Percentiles rank a stretch among this genome's conserved stretches.
phyloP scores from a whole-genome alignment of 179 eudicot genomes.

The Patellifolia procumbens region DNA sequence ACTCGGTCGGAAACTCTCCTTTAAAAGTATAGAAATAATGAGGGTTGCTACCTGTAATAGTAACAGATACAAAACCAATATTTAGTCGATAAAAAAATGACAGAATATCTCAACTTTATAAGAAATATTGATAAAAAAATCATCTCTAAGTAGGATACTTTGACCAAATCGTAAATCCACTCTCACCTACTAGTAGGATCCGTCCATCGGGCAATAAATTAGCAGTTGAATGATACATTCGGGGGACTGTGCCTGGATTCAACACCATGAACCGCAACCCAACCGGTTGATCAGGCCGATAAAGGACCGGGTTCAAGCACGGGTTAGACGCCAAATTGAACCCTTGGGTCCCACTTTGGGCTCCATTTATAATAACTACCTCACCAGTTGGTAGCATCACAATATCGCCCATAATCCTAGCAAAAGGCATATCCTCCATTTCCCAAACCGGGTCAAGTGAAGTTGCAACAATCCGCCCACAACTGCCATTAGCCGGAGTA shows the following conservation, averaged over 20 bases:
- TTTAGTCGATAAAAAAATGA: no score
- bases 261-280: slow-evolving; percentile 76
- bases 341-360: slow-evolving; percentile 81
- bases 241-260: slow-evolving; percentile 59
- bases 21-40: slow-evolving; percentile 63
- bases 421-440: slow-evolving; percentile 81
- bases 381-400: slow-evolving; percentile 86
- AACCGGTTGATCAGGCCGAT: slow-evolving; percentile 58
- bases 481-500: slow-evolving; percentile 60
- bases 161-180: no score
- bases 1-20: slow-evolving; percentile 61
- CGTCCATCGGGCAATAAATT: slow-evolving; percentile 85
- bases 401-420: slow-evolving; percentile 91
- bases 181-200: no score
- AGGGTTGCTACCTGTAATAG: slow-evolving; percentile 89
- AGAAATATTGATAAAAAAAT: no score
- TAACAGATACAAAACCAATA: no score
- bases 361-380: slow-evolving; percentile 80
- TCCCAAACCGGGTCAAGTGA: slow-evolving; percentile 61
- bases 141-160: no score
- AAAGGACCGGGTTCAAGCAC: slow-evolving; percentile 61
- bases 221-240: slow-evolving; percentile 96
- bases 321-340: slow-evolving; percentile 67
- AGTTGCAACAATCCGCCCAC: slow-evolving; percentile 74
- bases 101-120: no score